These are phyloP conservation scores for Oidium heveae DNA, from an alignment of 2,329 filamentous ascomycete species.

Conservation along the genomic window DNA sequence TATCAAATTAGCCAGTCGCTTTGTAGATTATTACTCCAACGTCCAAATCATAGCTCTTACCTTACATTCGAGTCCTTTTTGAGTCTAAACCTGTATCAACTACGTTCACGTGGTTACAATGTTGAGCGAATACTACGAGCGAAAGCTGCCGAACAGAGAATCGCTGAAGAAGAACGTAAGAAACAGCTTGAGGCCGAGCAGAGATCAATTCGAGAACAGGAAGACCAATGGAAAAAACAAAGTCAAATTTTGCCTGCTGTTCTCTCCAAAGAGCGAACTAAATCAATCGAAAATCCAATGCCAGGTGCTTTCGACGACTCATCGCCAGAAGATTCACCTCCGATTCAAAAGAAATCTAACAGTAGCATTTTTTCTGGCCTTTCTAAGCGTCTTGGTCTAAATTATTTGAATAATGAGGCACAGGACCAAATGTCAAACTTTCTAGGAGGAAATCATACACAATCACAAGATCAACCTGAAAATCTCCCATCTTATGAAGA, in stretches of 20 bases:
- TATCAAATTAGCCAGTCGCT: slow-evolving; percentile 84
- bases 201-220: slow-evolving; percentile 35
- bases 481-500: slow-evolving; percentile 11
- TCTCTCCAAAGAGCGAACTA: slow-evolving; percentile 14
- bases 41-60: slow-evolving; percentile 70
- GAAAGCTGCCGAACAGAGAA: slow-evolving; percentile 65
- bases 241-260: slow-evolving; percentile 5
- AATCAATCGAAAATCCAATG: slow-evolving; percentile 25
- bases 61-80: slow-evolving; percentile 80
- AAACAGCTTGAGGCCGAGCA: slow-evolving; percentile 51
- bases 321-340: slow-evolving; percentile 28
- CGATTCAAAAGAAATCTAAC: slow-evolving; percentile 19
- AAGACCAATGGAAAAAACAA: slow-evolving; percentile 18
- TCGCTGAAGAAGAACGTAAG: slow-evolving; percentile 62
- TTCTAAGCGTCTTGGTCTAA: slow-evolving; percentile 41
- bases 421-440: slow-evolving; percentile 22
- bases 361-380: slow-evolving; percentile 40
- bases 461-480: slow-evolving; percentile 2
- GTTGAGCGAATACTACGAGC: slow-evolving; percentile 79
- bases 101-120: slow-evolving; percentile 80
- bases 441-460: slow-evolving; percentile 11
- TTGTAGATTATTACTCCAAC: slow-evolving; percentile 52
- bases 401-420: slow-evolving; percentile 19
- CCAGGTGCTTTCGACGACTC: slow-evolving; percentile 46
- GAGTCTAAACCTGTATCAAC: slow-evolving; percentile 55